Conservation (phyloP, 176 grass and related monocot genomes). For the Triticum urartu region DNA sequence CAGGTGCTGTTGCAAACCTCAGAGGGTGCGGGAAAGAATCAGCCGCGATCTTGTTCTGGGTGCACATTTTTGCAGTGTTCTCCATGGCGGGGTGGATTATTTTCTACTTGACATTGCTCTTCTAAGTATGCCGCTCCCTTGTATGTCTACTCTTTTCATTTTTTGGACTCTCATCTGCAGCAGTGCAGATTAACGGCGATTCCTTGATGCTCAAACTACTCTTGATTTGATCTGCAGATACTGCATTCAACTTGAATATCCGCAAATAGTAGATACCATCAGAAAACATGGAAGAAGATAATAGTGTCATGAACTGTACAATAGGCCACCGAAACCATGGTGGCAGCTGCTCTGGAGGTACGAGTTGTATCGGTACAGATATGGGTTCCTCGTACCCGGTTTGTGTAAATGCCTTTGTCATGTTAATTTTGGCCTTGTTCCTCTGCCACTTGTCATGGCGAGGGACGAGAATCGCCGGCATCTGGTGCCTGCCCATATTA, state of each 20-base stretch:
- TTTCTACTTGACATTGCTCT: slow-evolving; percentile 78
- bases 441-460: neutral
- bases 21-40: slow-evolving; percentile 98
- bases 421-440: slow-evolving; percentile 1
- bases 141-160: neutral
- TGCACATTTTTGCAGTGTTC: slow-evolving; percentile 96
- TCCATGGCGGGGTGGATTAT: slow-evolving; percentile 97
- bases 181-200: neutral
- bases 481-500: neutral
- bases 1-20: slow-evolving; percentile 89
- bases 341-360: neutral
- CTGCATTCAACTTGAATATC: neutral
- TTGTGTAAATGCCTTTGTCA: neutral
- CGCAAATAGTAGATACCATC: neutral
- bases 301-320: slow-evolving; percentile 29
- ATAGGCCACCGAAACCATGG: slow-evolving; percentile 23
- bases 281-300: neutral
- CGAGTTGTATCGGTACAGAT: slow-evolving; percentile 32
- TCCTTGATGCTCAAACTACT: neutral
- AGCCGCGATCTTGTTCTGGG: slow-evolving; percentile 94
- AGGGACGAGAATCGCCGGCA: neutral
- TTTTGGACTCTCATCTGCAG: neutral
- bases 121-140: slow-evolving; percentile 39
- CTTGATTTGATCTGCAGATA: slow-evolving; percentile 24
- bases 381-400: neutral